Evolutionary conservation across 345 rosid species (phyloP), one percentile per base, ranked within the genome.

Genomic region (Gossypium raimondii): DNA sequence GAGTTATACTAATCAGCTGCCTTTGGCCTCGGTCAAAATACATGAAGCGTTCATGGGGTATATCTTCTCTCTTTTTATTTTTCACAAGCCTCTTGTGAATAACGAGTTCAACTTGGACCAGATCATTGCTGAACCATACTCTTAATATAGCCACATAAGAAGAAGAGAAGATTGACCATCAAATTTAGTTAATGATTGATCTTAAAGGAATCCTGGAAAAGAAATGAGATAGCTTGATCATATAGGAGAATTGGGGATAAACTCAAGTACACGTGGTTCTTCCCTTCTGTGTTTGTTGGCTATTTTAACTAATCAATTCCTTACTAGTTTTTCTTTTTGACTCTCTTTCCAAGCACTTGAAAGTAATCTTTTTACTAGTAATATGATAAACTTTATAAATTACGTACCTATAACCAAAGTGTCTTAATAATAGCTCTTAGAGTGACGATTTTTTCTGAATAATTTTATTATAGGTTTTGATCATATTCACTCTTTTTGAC

Each of bases 401-500:
- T 34, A 22, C 24, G 24, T 22, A 5, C 41, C 7, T 34, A 4
- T 4, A 34, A 34, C 7, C 7, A 34, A 34, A 5, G 41, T 34
- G 41, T 5, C 41, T 34, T 34, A 34, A 34, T 34, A 29, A 29
- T 29, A 29, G 34, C 34, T 3, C 0, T 29, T 27, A 27, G 34
- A 27, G 4, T 29, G 5, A 29, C 1, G 5, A 29, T 34, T 34
- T 34, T 34, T 4, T 34, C 1, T 34, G 1, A 34, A 34, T 34
- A 34, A 34, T 34, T 34, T 34, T 6, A 34, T 4, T 34, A 34
- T 34, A 34, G 1, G 38, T 4, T 34, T 0, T 34, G 38, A 34
- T 4, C 1, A 34, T 34, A 4, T 34, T 1, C 1, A 0, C 0
- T 34, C 0, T 4, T 34, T 34, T 34, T 4, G 0, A 34, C 0